phyloP scores from a whole-genome alignment of 164 flowering plant genomes.

The Amborella trichopoda region DNA sequence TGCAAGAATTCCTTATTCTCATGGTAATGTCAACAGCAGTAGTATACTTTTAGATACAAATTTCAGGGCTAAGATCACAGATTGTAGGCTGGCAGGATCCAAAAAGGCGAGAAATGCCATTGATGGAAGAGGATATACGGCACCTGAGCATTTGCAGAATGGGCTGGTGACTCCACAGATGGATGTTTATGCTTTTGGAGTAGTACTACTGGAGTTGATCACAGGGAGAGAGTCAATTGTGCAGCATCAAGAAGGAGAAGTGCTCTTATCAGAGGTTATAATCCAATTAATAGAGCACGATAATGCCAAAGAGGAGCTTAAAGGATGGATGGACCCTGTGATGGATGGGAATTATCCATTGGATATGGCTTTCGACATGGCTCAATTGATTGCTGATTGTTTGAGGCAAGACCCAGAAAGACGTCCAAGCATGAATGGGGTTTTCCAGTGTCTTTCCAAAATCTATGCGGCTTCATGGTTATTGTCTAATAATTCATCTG shows the following conservation, averaged over 20 bases:
- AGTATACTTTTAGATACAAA: slow-evolving; percentile 33
- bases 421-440: slow-evolving; percentile 42
- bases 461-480: too few relatives aligned
- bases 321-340: slow-evolving; percentile 26
- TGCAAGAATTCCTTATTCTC: slow-evolving; percentile 41
- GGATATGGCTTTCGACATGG: slow-evolving; percentile 13
- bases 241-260: slow-evolving; percentile 14
- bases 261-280: slow-evolving; percentile 14
- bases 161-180: slow-evolving; percentile 35
- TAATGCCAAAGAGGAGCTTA: too few relatives aligned
- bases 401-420: slow-evolving; percentile 21
- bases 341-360: slow-evolving; percentile 7
- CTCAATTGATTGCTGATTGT: slow-evolving; percentile 23
- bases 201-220: slow-evolving; percentile 49
- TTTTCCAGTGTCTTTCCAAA: too few relatives aligned
- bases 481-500: too few relatives aligned
- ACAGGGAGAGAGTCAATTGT: slow-evolving; percentile 35
- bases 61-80: slow-evolving; percentile 52
- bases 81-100: slow-evolving; percentile 38
- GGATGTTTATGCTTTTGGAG: slow-evolving; percentile 72
- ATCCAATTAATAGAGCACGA: slow-evolving; percentile 8
- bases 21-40: slow-evolving; percentile 40
- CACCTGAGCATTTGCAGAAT: slow-evolving; percentile 48
- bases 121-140: slow-evolving; percentile 51
- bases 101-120: slow-evolving; percentile 13